phyloP scores from a whole-genome alignment of 805 yeast species.

The Millerozyma miso region DNA sequence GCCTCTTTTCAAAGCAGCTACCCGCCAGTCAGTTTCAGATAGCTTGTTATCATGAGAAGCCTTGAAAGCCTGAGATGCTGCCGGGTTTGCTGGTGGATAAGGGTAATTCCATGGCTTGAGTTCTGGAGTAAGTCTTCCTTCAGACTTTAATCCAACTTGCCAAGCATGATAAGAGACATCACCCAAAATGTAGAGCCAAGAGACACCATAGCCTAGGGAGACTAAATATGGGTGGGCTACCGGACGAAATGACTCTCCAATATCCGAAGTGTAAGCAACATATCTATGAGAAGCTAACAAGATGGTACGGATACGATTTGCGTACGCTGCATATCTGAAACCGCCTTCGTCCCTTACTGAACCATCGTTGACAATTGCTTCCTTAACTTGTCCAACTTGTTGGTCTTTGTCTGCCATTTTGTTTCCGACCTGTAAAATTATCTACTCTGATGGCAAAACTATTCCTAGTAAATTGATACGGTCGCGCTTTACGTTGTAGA shows the following conservation, averaged over 20 bases:
- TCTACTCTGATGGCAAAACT: not conserved
- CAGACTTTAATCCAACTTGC: constrained; percentile 62
- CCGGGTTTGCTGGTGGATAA: constrained; percentile 38
- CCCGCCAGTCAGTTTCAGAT: constrained; percentile 61
- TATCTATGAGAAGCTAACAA: constrained; percentile 71
- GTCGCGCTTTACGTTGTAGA: not conserved
- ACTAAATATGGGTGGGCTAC: constrained; percentile 71
- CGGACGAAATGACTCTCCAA: constrained; percentile 84
- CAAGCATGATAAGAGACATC: constrained; percentile 73
- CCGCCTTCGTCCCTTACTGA: constrained; percentile 16
- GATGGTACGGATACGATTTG: constrained; percentile 68
- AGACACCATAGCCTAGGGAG: constrained; percentile 60
- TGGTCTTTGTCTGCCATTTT: not conserved
- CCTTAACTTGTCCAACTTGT: constrained; percentile 4
- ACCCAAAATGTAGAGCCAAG: constrained; percentile 72
- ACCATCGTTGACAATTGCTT: constrained; percentile 8
- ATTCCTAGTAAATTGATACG: not conserved
- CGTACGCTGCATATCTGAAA: constrained; percentile 79
- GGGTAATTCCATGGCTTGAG: constrained; percentile 63
- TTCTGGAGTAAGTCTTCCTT: constrained; percentile 59
- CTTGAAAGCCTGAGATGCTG: constrained; percentile 31
- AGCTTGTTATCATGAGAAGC: constrained; percentile 16
- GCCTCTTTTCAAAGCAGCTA: constrained; percentile 66
- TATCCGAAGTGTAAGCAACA: constrained; percentile 82
- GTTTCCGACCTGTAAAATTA: not conserved